Base-by-base conservation (phyloP, 2,329 filamentous ascomycete species). In the Diaporthe humulicola region DNA sequence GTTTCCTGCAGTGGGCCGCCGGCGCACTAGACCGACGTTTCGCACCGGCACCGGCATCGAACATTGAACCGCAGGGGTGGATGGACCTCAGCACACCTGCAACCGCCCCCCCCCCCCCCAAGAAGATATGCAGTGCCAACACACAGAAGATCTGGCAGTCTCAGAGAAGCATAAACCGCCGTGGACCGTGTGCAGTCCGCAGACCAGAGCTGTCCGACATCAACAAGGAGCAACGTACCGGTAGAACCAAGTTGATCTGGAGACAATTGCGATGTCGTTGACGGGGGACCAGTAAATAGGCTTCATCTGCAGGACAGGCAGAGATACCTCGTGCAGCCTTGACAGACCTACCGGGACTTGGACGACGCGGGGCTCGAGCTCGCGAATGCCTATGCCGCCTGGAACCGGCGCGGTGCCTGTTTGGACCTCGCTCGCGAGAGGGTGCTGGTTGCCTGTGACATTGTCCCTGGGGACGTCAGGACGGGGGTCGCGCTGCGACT, bases 221-320 rank as follows among this genome's bases (percentile, higher is more conserved):
- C 22, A 67, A 38, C 9, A 54, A 40, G n/a, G n/a, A 54, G 33
- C n/a, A 5, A 76, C 82, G 74, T 81, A 89, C 85, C 93, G 94
- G 84, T 98, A 98, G 82, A 99, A 99, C 97, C 97, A 99, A 0
- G 96, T 98, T 0, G 94, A 95, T 77, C 97, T 90, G 74, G 93
- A 89, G 2, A 98, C 95, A 48, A 92, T 88, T 9, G 95, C 93
- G 42, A 97, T 90, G 80, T 98, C 97, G 79, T 98, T 95, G 42
- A 98, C 90, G 10, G 97, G 96, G 25, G 93, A 96, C 97, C 97
- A 99, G 82, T 99, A 99, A 75, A 98, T 98, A 0, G 97, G 97
- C 82, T 96, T 95, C 95, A 99, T 98, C 80, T 94, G 89, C 45
- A 98, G 85, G 71, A 90, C 90, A 30, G 96, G 95, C 78, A 98